Evolutionary conservation across 1,284 basidiomycete species (phyloP).

Genomic region (Fomitiporia mediterranea): DNA sequence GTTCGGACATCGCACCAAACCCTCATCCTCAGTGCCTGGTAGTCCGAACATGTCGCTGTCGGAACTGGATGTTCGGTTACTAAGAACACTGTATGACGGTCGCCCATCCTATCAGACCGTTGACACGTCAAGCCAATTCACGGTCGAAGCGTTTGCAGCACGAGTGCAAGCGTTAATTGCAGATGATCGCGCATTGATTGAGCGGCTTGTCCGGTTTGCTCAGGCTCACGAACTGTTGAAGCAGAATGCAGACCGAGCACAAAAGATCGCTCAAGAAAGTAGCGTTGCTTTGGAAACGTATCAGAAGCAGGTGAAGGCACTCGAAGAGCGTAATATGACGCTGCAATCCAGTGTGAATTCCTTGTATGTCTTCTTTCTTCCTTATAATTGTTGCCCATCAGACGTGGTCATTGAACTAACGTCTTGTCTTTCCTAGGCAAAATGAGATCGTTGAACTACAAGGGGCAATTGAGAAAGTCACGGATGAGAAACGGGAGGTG

Average conservation of each 20-base stretch:
- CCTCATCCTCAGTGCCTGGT: slow-evolving; percentile 36
- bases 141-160: slow-evolving; percentile 67
- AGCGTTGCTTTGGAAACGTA: slow-evolving; percentile 78
- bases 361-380: slow-evolving; percentile 43
- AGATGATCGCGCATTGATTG: slow-evolving; percentile 79
- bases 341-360: slow-evolving; percentile 47
- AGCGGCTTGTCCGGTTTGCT: slow-evolving; percentile 76
- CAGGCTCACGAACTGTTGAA: slow-evolving; percentile 84
- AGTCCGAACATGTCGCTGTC: slow-evolving; percentile 55
- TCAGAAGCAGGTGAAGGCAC: slow-evolving; percentile 74
- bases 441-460: slow-evolving; percentile 67
- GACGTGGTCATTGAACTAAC: slow-evolving; percentile 12
- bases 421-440: slow-evolving; percentile 41
- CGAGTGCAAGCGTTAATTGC: slow-evolving; percentile 73
- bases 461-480: slow-evolving; percentile 53
- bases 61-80: slow-evolving; percentile 73
- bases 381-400: slow-evolving; percentile 1
- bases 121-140: slow-evolving; percentile 45
- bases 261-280: slow-evolving; percentile 82
- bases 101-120: slow-evolving; percentile 34
- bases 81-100: slow-evolving; percentile 67
- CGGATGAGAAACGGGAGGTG: slow-evolving; percentile 59
- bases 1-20: slow-evolving; percentile 44
- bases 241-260: slow-evolving; percentile 85
- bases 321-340: slow-evolving; percentile 68